Conservation (phyloP, 305 asterid species). For the Fraxinus latifolia region DNA sequence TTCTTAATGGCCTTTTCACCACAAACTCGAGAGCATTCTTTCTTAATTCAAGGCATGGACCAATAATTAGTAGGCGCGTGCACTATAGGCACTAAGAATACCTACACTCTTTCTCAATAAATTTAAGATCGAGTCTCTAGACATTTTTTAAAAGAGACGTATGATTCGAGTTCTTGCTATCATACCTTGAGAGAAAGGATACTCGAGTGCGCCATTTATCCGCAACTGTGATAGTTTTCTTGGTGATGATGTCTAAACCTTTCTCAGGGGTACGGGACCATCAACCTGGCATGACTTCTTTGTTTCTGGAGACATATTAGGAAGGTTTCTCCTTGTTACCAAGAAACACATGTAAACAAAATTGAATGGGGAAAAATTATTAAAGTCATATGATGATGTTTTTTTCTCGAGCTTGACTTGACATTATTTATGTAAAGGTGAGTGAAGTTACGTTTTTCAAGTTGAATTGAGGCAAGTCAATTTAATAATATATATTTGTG, state of each 20-base stretch:
- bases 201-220: not conserved
- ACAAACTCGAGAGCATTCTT: not conserved
- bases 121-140: not conserved
- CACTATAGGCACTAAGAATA: not conserved
- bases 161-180: not conserved
- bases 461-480: not conserved
- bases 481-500: not conserved
- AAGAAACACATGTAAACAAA: not conserved
- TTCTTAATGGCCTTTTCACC: not conserved
- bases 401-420: not conserved
- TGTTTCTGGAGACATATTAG: not conserved
- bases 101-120: not conserved
- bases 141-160: not conserved
- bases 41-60: not conserved
- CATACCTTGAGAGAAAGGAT: not conserved
- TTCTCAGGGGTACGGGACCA: not conserved
- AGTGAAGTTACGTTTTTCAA: not conserved
- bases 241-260: not conserved
- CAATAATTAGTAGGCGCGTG: not conserved
- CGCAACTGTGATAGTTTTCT: not conserved
- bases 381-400: not conserved
- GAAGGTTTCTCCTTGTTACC: not conserved
- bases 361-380: not conserved
- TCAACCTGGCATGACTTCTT: not conserved
- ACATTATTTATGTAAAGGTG: not conserved